phyloP scores from a whole-genome alignment of 2,329 filamentous ascomycete species.

The Penicillium carneum region DNA sequence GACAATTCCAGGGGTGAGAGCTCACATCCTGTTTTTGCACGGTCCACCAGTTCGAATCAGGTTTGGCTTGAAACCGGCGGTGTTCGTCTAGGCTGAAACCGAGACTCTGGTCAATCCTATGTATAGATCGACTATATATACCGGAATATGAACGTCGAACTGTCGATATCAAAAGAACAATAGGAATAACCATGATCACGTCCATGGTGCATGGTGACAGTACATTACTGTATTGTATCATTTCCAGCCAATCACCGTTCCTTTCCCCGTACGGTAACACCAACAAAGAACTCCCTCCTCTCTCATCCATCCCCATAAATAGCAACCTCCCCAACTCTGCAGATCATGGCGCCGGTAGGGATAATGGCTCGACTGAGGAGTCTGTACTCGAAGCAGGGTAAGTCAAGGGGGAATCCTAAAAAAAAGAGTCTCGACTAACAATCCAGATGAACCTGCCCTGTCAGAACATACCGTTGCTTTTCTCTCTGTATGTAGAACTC shows the following conservation, averaged over 20 bases:
- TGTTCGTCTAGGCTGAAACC: no score
- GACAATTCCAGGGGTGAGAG: constrained; percentile 23
- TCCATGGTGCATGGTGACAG: not conserved
- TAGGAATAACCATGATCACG: not conserved
- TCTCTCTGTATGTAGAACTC: constrained; percentile 47
- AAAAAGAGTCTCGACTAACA: constrained; percentile 23
- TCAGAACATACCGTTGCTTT: constrained; percentile 47
- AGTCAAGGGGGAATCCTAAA: constrained; percentile 7
- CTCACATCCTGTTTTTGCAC: constrained; percentile 28
- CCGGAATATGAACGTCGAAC: no score
- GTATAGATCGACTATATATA: not conserved
- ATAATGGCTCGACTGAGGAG: constrained; percentile 44
- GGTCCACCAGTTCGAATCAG: constrained; percentile 28
- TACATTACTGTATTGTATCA: constrained; percentile 17
- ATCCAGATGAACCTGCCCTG: constrained; percentile 48
- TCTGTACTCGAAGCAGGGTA: constrained; percentile 46
- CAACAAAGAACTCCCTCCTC: constrained; percentile 23
- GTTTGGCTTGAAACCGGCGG: not conserved
- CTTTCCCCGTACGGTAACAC: not conserved
- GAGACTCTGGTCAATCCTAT: not conserved
- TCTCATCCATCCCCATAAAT: constrained; percentile 1
- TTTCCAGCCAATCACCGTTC: constrained; percentile 1
- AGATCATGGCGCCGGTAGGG: constrained; percentile 45
- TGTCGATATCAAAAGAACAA: not conserved
- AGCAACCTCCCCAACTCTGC: not conserved